Evolutionary conservation across 2,329 filamentous ascomycete genomes (phyloP).

Genomic region (Calonectria hawksworthii): DNA sequence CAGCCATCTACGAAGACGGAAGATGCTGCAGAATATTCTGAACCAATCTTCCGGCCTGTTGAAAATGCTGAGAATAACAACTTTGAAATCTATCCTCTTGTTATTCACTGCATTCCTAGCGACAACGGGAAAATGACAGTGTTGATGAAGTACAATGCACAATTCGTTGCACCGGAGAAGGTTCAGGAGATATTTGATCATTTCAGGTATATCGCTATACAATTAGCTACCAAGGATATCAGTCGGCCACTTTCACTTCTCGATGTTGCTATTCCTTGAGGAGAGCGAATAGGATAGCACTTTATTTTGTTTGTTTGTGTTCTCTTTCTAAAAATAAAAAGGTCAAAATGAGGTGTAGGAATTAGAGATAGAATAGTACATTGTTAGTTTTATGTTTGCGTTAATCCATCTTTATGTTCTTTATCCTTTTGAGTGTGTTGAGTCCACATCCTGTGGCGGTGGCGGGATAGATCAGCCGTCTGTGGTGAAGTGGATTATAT

Average conservation of each 20-base stretch:
- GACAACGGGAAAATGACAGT: background rate
- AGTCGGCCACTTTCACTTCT: background rate
- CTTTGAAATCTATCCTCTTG: too few relatives aligned
- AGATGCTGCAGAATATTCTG: background rate
- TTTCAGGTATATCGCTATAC: background rate
- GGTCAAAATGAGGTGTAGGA: too few relatives aligned
- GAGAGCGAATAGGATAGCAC: background rate
- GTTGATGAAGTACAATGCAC: background rate
- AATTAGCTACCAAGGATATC: background rate
- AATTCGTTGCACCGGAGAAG: background rate
- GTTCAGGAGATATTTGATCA: background rate
- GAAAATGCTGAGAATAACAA: background rate
- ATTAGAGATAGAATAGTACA: too few relatives aligned
- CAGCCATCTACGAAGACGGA: background rate
- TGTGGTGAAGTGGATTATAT: too few relatives aligned
- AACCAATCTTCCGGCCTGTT: background rate
- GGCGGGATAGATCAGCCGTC: too few relatives aligned
- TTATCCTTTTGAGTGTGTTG: too few relatives aligned
- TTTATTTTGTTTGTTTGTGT: too few relatives aligned
- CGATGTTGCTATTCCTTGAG: background rate
- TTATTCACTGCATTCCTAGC: background rate
- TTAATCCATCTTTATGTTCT: too few relatives aligned
- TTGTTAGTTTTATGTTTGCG: too few relatives aligned
- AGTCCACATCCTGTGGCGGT: too few relatives aligned
- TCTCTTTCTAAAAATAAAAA: too few relatives aligned